phyloP scores from a whole-genome alignment of 768 basidiomycete species.

The Lactifluus echinatus region DNA sequence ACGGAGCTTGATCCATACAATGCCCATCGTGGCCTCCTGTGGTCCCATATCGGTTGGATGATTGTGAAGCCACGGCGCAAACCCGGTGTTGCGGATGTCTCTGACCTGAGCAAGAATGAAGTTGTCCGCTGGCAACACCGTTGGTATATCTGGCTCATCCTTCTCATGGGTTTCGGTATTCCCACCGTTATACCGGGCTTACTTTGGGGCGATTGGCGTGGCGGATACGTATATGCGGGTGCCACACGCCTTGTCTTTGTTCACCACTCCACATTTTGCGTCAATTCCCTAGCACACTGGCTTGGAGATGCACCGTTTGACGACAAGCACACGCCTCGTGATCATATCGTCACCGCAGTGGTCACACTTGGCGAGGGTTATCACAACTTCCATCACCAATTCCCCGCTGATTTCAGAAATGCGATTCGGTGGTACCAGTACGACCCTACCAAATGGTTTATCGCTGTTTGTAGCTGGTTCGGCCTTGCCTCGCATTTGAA shows the following conservation, averaged over 20 bases:
- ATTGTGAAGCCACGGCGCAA: constrained; percentile 80
- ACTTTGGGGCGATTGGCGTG: constrained; percentile 77
- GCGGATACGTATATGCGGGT: constrained; percentile 82
- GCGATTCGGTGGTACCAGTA: constrained; percentile 94
- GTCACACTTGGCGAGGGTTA: constrained; percentile 94
- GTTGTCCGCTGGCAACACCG: constrained; percentile 85
- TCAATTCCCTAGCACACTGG: constrained; percentile 96
- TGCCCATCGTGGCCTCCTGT: constrained; percentile 80
- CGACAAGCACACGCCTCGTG: constrained; percentile 89
- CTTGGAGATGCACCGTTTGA: constrained; percentile 89
- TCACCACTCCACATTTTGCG: constrained; percentile 93
- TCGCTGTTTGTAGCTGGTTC: constrained; percentile 47
- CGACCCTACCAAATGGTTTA: constrained; percentile 92
- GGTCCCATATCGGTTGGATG: constrained; percentile 92
- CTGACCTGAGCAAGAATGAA: constrained; percentile 71
- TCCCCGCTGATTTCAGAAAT: constrained; percentile 96
- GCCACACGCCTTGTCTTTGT: constrained; percentile 74
- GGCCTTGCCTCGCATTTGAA: constrained; percentile 57
- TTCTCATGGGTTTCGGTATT: constrained; percentile 61
- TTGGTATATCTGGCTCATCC: constrained; percentile 62
- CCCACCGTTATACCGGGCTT: constrained; percentile 75
- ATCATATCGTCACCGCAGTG: constrained; percentile 83
- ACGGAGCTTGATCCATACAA: constrained; percentile 96
- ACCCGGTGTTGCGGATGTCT: constrained; percentile 85
- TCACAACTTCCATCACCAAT: constrained; percentile 97